Percentiles rank a stretch among this genome's conserved stretches.
Conservation (phyloP, 192 early-diverging fungal species). For the Obelidium mucronatum region DNA sequence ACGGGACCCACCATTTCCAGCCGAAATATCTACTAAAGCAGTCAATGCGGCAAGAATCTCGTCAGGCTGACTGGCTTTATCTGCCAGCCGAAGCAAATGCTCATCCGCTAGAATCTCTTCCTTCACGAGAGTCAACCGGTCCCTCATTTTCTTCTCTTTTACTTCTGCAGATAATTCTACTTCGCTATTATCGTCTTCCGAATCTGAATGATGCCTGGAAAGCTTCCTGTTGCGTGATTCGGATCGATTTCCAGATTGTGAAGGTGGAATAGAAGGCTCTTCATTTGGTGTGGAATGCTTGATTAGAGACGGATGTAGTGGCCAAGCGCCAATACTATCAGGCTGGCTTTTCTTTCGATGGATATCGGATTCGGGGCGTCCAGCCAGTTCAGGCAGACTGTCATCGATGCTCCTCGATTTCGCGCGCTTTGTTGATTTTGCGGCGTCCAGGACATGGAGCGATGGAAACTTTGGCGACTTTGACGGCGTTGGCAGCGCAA, state of each 20-base stretch:
- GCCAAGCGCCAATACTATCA: conserved; percentile 3
- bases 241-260: not conserved
- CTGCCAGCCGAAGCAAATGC: conserved; percentile 15
- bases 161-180: not conserved
- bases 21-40: conserved; percentile 1
- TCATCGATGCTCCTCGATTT: not conserved
- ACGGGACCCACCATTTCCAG: not conserved
- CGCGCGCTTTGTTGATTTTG: not conserved
- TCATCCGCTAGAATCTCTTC: conserved; percentile 32
- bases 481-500: not conserved
- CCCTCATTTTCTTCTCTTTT: conserved; percentile 18
- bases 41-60: conserved; percentile 7
- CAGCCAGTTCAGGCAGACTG: not conserved
- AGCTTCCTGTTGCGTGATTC: not conserved
- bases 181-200: not conserved
- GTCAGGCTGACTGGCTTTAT: not conserved
- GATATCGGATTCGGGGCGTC: not conserved
- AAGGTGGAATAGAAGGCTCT: not conserved
- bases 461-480: conserved; percentile 13
- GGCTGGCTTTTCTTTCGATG: not conserved
- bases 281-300: not conserved
- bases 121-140: conserved; percentile 15
- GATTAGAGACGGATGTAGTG: conserved; percentile 14
- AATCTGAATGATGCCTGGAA: not conserved
- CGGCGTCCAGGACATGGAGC: not conserved